Evolutionary conservation across 1,284 basidiomycete genomes (phyloP), one percentile per base, ranked within the genome.

Genomic region (Grifola frondosa): DNA sequence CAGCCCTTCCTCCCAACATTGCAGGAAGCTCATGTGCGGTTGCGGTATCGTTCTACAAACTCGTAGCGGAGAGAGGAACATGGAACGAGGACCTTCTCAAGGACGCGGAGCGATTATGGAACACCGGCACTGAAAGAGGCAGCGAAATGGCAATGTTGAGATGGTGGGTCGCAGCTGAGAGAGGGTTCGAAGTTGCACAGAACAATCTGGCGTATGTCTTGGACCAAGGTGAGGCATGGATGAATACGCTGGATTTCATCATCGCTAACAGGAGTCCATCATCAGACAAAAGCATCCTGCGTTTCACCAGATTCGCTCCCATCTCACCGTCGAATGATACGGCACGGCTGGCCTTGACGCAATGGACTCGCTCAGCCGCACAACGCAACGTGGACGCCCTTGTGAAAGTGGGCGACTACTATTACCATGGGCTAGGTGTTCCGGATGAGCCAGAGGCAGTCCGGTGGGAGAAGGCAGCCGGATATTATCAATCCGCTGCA

Each of bases 401-500:
- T 49, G 92, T 98, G 56, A 98, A 97, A 74, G 92, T 97, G 3
- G 92, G 88, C 36, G 95, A 98, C 63, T 95, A 97, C 63, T 95
- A 96, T 66, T 97, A 93, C 66, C 81, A 91, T 50, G 91, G 91
- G 0, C 73, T 91, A 8, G 92, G 91, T 5, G 80, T 90, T 2
- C 67, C 75, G 16, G 75, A 81, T 46, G 79, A 84, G 46, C 73
- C 79, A 12, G 75, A 81, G 54, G 64, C 71, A 2, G 67, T 77
- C 23, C 76, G 85, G 13, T 81, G 82, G 61, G 89, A 92, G 60
- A 92, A 92, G 55, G 97, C 97, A 0, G 91, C 90, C 0, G 82
- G 84, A 13, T 97, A 92, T 64, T 99, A 99, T 62, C 92, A 92
- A 60, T 87, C 90, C 21, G 92, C 92, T 6, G 91, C 91, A 3